Percentiles rank a stretch among this genome's conserved stretches.
Evolutionary conservation across 495 filamentous ascomycete genomes (phyloP).

Genomic region (Tuber calosporum): DNA sequence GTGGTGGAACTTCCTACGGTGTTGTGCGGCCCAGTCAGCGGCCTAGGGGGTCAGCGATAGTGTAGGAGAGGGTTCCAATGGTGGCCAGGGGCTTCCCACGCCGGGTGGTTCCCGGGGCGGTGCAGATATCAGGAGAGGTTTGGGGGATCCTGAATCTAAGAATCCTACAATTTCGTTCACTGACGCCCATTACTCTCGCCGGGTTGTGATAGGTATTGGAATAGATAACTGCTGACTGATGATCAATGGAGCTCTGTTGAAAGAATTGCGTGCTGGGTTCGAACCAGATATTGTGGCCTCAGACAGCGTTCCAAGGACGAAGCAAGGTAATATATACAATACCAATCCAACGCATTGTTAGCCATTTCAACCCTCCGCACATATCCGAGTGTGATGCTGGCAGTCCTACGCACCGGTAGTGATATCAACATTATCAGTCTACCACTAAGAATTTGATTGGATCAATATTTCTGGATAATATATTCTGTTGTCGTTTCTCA

Average conservation of each 20-base stretch:
- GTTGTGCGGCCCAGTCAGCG: neutral
- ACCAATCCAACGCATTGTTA: neutral
- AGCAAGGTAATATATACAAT: neutral
- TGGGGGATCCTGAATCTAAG: neutral
- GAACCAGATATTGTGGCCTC: neutral
- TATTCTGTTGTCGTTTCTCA: neutral
- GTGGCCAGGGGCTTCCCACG: neutral
- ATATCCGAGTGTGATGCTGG: neutral
- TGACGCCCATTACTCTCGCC: neutral
- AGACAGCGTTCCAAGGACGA: neutral
- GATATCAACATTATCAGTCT: neutral
- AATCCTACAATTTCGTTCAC: neutral
- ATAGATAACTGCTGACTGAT: neutral
- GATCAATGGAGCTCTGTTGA: neutral
- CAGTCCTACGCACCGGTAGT: too few species aligned
- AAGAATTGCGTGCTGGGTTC: neutral
- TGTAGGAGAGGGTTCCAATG: too few species aligned
- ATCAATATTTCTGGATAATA: neutral
- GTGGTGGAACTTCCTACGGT: neutral
- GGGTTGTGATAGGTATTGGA: neutral
- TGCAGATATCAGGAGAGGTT: neutral
- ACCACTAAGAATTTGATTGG: neutral
- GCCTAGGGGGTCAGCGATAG: neutral
- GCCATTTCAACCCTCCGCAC: neutral
- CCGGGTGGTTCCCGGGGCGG: neutral